Conservation (phyloP, 495 filamentous ascomycete genomes). For the Pyrenopolyporus hunteri region DNA sequence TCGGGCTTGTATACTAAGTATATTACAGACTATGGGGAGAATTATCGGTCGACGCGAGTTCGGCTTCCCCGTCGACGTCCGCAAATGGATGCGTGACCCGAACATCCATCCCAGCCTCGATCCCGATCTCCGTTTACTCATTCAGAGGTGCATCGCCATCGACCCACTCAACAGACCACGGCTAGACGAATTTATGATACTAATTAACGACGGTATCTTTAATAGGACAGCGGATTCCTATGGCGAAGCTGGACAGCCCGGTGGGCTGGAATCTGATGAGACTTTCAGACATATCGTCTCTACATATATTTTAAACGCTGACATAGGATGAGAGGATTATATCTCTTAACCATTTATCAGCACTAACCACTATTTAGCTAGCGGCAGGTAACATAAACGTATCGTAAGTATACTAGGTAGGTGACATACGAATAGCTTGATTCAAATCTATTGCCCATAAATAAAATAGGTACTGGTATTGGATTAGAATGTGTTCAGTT, state of each 20-base stretch:
- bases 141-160: constrained; percentile 1
- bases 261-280: background rate
- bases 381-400: no score
- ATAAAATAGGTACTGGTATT: no score
- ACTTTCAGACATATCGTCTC: background rate
- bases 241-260: background rate
- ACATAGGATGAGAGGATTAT: background rate
- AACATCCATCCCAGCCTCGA: background rate
- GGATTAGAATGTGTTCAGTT: no score
- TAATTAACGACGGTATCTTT: background rate
- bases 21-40: background rate
- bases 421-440: no score
- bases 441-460: no score
- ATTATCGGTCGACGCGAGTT: background rate
- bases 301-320: background rate
- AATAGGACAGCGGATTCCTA: background rate
- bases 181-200: background rate
- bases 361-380: no score
- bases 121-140: constrained; percentile 2
- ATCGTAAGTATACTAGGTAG: no score
- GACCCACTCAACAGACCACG: constrained; percentile 5
- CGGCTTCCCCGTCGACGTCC: background rate
- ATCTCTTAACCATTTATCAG: no score
- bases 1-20: background rate
- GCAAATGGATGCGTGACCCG: background rate